Base-by-base conservation (phyloP, 331 rosid species). In the Ulmus americana region DNA sequence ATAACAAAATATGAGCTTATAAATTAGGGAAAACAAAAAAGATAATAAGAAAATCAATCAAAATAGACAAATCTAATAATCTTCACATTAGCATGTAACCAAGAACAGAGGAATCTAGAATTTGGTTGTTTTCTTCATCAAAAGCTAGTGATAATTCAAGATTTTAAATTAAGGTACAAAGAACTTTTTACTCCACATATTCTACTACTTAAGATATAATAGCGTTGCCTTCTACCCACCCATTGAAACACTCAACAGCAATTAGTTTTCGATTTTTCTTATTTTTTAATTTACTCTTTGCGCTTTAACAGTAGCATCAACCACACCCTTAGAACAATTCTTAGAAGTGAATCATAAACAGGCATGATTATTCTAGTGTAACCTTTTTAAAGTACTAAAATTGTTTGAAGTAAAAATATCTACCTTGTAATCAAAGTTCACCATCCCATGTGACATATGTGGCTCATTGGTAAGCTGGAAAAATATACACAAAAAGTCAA, bases 361-460 rank as follows among this genome's bases (percentile, higher is more conserved):
- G 35, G 35, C 35, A 28, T 28, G 35, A 28, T 28, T 28, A 28
- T 28, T 28, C 35, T 28, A 28, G 4, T 2, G 35, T 28, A 28
- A 28, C 35, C 35, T 3, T 28, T 18, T 0, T 22, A 13, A 63
- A 63, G 41, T 10, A 46, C 45, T 12, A 44, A 63, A 7, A 22
- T 45, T 9, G 6, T 47, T 20, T 4, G 12, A 72, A 70, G 63
- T 53, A 54, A 60, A 42, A 64, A 35, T 9, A 69, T 38, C 47
- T 63, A 94, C 99, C 96, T 90, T 90, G 82, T 94, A 94, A 71
- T 94, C 99, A 68, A 90, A 87, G 82, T 86, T 85, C 70, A 77
- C 50, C 86, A 94, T 84, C 71, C 95, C 99, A 74, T 94, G 99
- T 9, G 99, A 94, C 97, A 90, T 87, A 38, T 94, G 99, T 8